Base-by-base conservation (phyloP, 1,284 basidiomycete species). In the Ganoderma lucidum region DNA sequence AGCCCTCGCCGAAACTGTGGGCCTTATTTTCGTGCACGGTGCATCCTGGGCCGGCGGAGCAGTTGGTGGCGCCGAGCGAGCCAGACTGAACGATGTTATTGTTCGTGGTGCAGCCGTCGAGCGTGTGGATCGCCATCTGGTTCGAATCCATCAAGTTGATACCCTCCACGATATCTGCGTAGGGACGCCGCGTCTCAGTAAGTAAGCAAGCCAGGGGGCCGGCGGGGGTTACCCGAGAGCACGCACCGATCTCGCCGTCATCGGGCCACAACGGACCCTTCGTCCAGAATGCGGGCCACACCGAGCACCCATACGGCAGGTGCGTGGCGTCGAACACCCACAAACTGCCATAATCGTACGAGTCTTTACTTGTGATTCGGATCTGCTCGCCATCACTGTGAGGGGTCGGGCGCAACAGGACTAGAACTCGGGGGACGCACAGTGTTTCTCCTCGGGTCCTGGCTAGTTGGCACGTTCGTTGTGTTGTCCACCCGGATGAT, bases 101-200 rank as follows among this genome's bases (percentile, higher is more conserved):
- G 64, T 76, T 66, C 62, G 81, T 79, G 17, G 71, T 67, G 73
- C 83, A 84, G 10, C 81, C 81, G 8, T 70, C 68, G 35, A 76
- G 73, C 44, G 88, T 83, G 73, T 92, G 90, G 48, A 92, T 76
- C 0, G 90, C 88, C 80, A 90, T 87, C 75, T 91, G 89, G 76
- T 91, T 92, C 68, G 80, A 68, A 37, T 67, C 55, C 76, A 78
- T 77, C 44, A 79, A 62, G 73, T 82, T 82, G 77, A 82, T 79
- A n/a, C 75, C 87, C 76, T 92, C 91, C 60, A 81, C 74, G 69
- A 81, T 82, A 67, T 81, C 79, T 71, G 23, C n/a, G 19, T 15
- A 2, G 30, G 6, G 15, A 45, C 12, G 23, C 28, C 30, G 28
- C 15, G 42, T 19, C 23, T 23, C 23, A 23, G 23, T 69, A 56